phyloP scores from a whole-genome alignment of 2,329 filamentous ascomycete genomes.

The Pseudopyrenochaeta lycopersici region DNA sequence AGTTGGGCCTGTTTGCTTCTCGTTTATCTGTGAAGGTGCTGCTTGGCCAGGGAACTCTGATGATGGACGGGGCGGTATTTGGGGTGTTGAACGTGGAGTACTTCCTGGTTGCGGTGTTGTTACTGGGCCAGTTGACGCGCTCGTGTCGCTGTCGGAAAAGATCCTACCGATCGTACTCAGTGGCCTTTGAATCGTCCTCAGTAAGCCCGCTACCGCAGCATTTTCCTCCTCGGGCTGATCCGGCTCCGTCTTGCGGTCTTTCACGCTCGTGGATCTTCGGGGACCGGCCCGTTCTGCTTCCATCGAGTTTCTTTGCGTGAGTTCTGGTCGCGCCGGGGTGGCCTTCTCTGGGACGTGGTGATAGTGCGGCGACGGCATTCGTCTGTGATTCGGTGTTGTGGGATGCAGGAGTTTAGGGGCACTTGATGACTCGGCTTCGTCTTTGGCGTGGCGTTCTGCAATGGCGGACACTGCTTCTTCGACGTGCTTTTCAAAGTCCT shows the following conservation, averaged over 20 bases:
- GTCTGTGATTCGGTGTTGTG: slow-evolving; percentile 39
- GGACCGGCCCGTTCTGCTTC: slow-evolving; percentile 68
- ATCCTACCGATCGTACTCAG: slow-evolving; percentile 93
- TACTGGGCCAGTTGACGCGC: slow-evolving; percentile 43
- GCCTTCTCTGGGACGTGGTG: slow-evolving; percentile 59
- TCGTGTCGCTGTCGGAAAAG: slow-evolving; percentile 75
- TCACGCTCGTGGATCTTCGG: slow-evolving; percentile 63
- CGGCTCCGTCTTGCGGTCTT: slow-evolving; percentile 35
- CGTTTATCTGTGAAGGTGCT: slow-evolving; percentile 6
- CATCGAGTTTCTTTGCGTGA: slow-evolving; percentile 67
- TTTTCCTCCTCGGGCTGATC: slow-evolving; percentile 70
- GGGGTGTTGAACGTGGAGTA: slow-evolving; percentile 61
- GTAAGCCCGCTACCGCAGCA: slow-evolving; percentile 81
- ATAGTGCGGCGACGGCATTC: slow-evolving; percentile 54
- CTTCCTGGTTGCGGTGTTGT: slow-evolving; percentile 58
- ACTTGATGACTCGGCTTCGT: slow-evolving; percentile 24
- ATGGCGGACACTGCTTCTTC: slow-evolving; percentile 95
- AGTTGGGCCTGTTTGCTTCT: slow-evolving; percentile 18
- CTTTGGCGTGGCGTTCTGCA: slow-evolving; percentile 80
- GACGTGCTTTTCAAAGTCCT: slow-evolving; percentile 96
- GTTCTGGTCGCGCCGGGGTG: slow-evolving; percentile 62
- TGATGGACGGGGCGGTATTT: slow-evolving; percentile 54
- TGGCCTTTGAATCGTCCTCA: slow-evolving; percentile 90
- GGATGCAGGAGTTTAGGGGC: slow-evolving; percentile 26
- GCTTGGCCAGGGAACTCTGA: slow-evolving; percentile 35